phyloP scores from a whole-genome alignment of 2,329 filamentous ascomycete genomes.

The Alternaria ethzedia region DNA sequence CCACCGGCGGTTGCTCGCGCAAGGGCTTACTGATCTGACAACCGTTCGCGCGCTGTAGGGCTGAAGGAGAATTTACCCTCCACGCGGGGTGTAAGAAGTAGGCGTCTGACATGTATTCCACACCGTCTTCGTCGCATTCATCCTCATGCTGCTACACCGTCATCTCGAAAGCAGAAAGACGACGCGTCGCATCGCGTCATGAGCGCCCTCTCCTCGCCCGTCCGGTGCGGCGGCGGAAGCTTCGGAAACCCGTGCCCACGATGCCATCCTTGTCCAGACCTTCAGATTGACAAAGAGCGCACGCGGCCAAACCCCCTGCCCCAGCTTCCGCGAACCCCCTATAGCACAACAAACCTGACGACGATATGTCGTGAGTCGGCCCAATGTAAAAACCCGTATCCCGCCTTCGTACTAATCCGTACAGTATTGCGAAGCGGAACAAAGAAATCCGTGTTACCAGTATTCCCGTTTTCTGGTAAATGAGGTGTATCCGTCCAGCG shows the following conservation, averaged over 20 bases:
- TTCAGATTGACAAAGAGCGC: background rate
- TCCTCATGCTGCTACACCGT: background rate
- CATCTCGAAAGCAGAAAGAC: background rate
- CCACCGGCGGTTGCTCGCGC: conserved; percentile 30
- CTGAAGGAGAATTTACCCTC: conserved; percentile 16
- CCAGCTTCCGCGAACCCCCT: background rate
- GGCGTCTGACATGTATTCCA: background rate
- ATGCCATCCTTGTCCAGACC: background rate
- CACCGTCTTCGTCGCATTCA: background rate
- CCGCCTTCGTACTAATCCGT: background rate
- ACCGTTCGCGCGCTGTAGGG: conserved; percentile 22
- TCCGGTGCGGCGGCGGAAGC: background rate
- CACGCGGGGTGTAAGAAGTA: conserved; percentile 18
- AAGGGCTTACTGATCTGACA: conserved; percentile 36
- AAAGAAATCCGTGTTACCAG: background rate
- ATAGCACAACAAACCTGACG: background rate
- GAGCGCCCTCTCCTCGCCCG: background rate
- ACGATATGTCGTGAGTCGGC: background rate
- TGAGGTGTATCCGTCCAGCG: background rate
- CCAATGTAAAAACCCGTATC: background rate
- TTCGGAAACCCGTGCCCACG: background rate
- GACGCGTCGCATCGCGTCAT: background rate
- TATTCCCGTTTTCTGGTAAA: background rate
- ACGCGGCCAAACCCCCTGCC: background rate
- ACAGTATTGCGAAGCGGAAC: background rate